Evolutionary conservation across 768 basidiomycete genomes (phyloP).

Genomic region (Strobilomyces confusus): DNA sequence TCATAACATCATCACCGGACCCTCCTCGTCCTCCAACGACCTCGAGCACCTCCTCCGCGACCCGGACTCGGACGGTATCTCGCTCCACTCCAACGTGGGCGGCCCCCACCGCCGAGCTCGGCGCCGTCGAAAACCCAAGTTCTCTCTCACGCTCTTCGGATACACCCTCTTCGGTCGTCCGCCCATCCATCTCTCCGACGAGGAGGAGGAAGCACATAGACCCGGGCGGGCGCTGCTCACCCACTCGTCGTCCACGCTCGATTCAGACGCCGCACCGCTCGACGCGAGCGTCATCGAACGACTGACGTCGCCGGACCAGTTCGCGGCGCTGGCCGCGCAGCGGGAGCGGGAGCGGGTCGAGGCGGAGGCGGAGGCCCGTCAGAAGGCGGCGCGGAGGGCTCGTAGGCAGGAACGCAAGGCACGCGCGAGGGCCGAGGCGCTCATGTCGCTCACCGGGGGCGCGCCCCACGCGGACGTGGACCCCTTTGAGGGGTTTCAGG

Average conservation of each 20-base stretch:
- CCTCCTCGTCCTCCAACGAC: constrained; percentile 30
- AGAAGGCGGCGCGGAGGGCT: constrained; percentile 47
- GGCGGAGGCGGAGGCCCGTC: constrained; percentile 39
- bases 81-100: constrained; percentile 62
- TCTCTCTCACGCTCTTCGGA: constrained; percentile 57
- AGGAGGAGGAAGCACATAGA: constrained; percentile 36
- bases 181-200: constrained; percentile 57
- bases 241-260: constrained; percentile 45
- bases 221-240: constrained; percentile 20
- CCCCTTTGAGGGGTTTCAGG: constrained; percentile 67
- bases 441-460: constrained; percentile 33
- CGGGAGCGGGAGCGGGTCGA: constrained; percentile 26
- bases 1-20: constrained; percentile 2
- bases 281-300: constrained; percentile 54
- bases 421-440: constrained; percentile 32
- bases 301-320: constrained; percentile 41
- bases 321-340: constrained; percentile 23
- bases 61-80: constrained; percentile 55
- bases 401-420: constrained; percentile 45
- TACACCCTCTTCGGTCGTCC: constrained; percentile 63
- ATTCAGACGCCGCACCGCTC: constrained; percentile 67
- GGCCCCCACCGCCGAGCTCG: constrained; percentile 27
- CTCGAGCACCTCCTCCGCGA: constrained; percentile 50
- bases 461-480: constrained; percentile 21
- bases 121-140: constrained; percentile 31